Evolutionary conservation across 2,329 filamentous ascomycete genomes (phyloP), one percentile per base, ranked within the genome.

Genomic region (Alternaria viburni): DNA sequence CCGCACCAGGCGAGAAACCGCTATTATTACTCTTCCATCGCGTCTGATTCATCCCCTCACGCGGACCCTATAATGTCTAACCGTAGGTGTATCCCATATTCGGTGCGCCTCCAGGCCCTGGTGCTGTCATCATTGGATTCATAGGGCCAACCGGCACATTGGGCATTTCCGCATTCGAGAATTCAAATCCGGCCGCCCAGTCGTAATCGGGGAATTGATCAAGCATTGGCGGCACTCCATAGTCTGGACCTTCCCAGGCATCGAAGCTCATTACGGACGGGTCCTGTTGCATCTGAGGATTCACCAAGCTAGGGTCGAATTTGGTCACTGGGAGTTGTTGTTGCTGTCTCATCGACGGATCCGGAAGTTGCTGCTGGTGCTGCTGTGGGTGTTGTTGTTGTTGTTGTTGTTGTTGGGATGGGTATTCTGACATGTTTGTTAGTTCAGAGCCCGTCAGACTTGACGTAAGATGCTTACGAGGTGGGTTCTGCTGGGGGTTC

Each of bases 181-280:
- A 77, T 23, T 78, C 73, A 45, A 78, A 79, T 17, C 76, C 74
- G 10, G 77, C 74, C 5, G 76, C 77, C 77, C 77, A 79, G 52
- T 79, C 77, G 47, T 79, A 79, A 60, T 79, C 77, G 10, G 74
- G 76, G n/a, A 79, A 79, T 32, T 79, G 76, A 21, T 79, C 76
- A 30, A 77, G 52, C 67, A 77, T 74, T 13, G 74, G 72, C 6
- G 73, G 72, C 11, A 69, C 68, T 47, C 63, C 71, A 47, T 77
- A 77, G 25, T 77, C 73, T 23, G 72, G 72, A n/a, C 59, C 60
- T 23, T 74, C 71, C 71, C 69, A 76, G n/a, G 58, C 62, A 23
- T 77, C 73, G 43, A 77, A 74, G 52, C 65, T 65, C 64, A 76
- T 72, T 12, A 66, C 64, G 9, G 67, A 61, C 9, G 74, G 65